Conservation (phyloP, 2,329 filamentous ascomycete species). For the Cadophora sp. region DNA sequence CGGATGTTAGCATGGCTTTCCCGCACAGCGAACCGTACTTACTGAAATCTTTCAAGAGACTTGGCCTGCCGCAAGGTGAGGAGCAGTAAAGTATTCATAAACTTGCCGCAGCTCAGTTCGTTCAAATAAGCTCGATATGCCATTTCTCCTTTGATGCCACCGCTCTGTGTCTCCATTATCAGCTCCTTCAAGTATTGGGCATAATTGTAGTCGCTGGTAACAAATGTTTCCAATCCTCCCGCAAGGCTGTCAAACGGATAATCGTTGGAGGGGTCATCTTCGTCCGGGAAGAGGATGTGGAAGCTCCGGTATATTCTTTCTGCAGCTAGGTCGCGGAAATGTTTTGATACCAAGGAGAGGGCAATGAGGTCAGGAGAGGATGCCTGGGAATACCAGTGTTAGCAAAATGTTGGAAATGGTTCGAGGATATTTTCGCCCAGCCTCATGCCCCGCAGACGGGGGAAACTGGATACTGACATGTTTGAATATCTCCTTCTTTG, state of each 20-base stretch:
- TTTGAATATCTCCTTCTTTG: conserved; percentile 20
- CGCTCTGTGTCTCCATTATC: conserved; percentile 60
- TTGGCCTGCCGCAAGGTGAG: conserved; percentile 61
- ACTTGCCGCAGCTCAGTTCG: conserved; percentile 64
- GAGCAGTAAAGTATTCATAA: conserved; percentile 66
- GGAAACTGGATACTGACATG: conserved; percentile 9
- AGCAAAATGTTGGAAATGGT: neutral
- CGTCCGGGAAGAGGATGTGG: conserved; percentile 66
- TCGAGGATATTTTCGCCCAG: neutral
- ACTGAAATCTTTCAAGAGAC: conserved; percentile 63
- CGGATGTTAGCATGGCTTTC: conserved; percentile 6
- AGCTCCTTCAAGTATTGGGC: conserved; percentile 62
- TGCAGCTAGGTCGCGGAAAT: conserved; percentile 64
- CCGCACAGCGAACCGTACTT: conserved; percentile 32
- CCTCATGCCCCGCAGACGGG: neutral
- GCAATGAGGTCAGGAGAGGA: conserved; percentile 60
- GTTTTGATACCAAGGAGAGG: conserved; percentile 62
- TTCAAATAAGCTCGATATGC: conserved; percentile 62
- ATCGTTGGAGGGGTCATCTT: conserved; percentile 59
- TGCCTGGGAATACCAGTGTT: conserved; percentile 49
- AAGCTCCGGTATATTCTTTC: conserved; percentile 65
- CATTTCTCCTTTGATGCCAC: conserved; percentile 58
- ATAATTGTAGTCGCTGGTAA: conserved; percentile 69
- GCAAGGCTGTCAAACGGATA: conserved; percentile 63
- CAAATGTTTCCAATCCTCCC: conserved; percentile 65